phyloP scores from a whole-genome alignment of 176 grass and related monocot genomes.

The Oryza longistaminata region DNA sequence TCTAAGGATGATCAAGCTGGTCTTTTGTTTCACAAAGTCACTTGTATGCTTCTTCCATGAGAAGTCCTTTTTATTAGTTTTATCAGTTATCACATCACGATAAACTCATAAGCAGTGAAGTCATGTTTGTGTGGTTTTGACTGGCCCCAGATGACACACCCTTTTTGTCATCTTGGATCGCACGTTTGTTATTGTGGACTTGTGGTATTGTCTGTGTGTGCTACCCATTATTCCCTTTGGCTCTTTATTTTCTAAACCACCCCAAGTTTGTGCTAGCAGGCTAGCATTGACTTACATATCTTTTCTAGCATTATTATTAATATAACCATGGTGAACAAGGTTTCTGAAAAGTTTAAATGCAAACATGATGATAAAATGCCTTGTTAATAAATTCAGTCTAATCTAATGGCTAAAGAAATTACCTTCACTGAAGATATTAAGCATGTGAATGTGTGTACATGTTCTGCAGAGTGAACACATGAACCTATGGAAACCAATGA shows the following conservation, averaged over 20 bases:
- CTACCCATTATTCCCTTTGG: background rate
- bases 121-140: background rate
- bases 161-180: background rate
- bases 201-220: background rate
- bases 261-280: background rate
- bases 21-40: background rate
- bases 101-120: background rate
- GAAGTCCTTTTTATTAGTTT: background rate
- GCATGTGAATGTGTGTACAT: background rate
- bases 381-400: background rate
- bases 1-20: background rate
- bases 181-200: background rate
- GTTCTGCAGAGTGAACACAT: conserved; percentile 16
- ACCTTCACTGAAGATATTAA: background rate
- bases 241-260: background rate
- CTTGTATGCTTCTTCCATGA: background rate
- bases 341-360: conserved; percentile 7
- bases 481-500: background rate
- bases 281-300: background rate
- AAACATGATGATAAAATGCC: background rate
- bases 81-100: background rate
- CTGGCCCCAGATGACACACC: background rate
- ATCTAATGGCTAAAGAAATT: conserved; percentile 8
- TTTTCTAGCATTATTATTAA: conserved; percentile 7
- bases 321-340: background rate